Base-by-base conservation (phyloP, 2,329 filamentous ascomycete species). In the Aspergillus japonicus region DNA sequence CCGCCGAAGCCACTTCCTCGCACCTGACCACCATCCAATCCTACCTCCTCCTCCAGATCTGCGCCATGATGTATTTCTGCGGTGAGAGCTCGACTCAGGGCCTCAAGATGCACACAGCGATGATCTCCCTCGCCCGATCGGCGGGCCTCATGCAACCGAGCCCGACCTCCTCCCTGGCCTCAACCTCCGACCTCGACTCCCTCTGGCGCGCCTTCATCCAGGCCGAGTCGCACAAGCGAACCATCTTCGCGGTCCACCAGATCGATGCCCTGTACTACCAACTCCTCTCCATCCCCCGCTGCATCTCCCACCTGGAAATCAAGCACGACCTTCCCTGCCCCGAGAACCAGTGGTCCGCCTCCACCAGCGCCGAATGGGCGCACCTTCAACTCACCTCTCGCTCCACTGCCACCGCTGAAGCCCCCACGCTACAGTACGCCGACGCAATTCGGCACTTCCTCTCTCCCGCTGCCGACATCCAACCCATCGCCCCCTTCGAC, bases 271-370 rank as follows among this genome's bases (percentile, higher is more conserved):
- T 79, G 2, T 80, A 77, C 75, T 80, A 80, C 59, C 77, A 80
- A 53, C 71, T 79, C 53, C 66, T 80, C 3, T 69, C 68, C 2
- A 67, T 70, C 12, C 68, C 68, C 0, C 67, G 68, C 39, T 68
- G 62, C 10, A 67, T 70, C 47, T 70, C 68, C 5, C 68, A 80
- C 48, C 67, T 80, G 3, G 78, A 81, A 66, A 75, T 81, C 62
- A 80, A 80, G 60, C 76, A 80, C 55, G 73, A 78, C 16, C 66
- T 81, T 4, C 78, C 78, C 1, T 79, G 75, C 51, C 72, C 75
- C 0, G 69, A 71, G 50, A 69, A 70, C 14, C 69, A 70, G 56
- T 81, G 78, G 78, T 61, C 56, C 2, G 76, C 78, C 2, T 58
- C 70, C 1, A 75, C 77, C 1, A 68, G 77, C 8, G 69, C 68